Percentiles rank a stretch among this genome's conserved stretches.
Evolutionary conservation across 768 basidiomycete species (phyloP).

Genomic region (Lepiota venenata): DNA sequence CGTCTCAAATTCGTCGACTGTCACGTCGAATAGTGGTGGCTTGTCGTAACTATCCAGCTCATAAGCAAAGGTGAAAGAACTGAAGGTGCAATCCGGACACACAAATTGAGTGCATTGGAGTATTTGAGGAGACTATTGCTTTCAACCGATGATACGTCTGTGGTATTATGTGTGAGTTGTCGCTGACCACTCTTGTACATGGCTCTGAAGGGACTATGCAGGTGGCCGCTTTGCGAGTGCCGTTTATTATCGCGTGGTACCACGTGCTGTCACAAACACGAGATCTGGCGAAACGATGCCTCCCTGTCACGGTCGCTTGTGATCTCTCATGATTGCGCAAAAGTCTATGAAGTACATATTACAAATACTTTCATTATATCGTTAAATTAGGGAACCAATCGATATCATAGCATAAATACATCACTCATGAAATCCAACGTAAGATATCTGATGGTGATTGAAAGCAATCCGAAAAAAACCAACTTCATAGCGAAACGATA

Average conservation of each 20-base stretch:
- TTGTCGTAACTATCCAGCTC: slow-evolving; percentile 65
- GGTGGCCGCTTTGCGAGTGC: neutral
- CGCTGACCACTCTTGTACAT: slow-evolving; percentile 37
- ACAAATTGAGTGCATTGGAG: slow-evolving; percentile 82
- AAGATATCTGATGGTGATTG: neutral
- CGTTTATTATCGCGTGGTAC: neutral
- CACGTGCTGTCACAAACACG: slow-evolving; percentile 13
- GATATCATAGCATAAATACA: slow-evolving; percentile 5
- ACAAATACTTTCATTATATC: slow-evolving; percentile 4
- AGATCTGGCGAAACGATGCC: neutral
- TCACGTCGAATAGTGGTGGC: slow-evolving; percentile 85
- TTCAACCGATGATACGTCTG: slow-evolving; percentile 21
- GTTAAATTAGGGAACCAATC: slow-evolving; percentile 3
- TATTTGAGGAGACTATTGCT: slow-evolving; percentile 42
- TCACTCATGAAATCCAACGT: neutral
- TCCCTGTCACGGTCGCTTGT: too few relatives aligned
- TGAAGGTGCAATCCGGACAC: slow-evolving; percentile 19
- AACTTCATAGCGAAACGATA: neutral
- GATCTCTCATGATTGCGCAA: too few relatives aligned
- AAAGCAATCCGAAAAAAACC: neutral
- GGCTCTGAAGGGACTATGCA: neutral
- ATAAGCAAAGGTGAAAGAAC: slow-evolving; percentile 4
- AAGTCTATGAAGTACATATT: neutral
- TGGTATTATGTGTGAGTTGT: slow-evolving; percentile 19
- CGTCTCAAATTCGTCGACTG: slow-evolving; percentile 92